A percentile compares a stretch with the other conserved stretches of the same genome.
phyloP scores from a whole-genome alignment of 352 stramenopile genomes.

The Pythium coloratum region DNA sequence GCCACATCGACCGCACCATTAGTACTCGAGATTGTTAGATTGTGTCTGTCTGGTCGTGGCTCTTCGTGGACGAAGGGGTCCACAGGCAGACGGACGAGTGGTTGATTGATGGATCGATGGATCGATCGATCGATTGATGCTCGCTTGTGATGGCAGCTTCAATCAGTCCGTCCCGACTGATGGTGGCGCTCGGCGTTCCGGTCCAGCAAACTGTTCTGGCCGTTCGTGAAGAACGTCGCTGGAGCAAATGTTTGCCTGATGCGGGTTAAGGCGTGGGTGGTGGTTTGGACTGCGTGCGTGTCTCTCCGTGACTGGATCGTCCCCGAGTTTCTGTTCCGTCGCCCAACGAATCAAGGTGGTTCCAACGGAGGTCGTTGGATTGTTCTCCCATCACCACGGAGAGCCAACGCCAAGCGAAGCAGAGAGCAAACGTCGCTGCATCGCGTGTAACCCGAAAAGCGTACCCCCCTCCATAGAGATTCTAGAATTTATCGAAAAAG shows the following conservation, averaged over 20 bases:
- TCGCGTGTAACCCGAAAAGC: constrained; percentile 18
- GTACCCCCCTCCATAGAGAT: constrained; percentile 18
- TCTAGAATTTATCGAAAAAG: constrained; percentile 17
- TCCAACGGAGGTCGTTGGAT: constrained; percentile 6
- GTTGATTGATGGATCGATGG: no score
- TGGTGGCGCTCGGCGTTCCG: not conserved
- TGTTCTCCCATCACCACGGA: constrained; percentile 16
- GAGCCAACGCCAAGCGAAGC: not conserved
- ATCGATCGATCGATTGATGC: not conserved
- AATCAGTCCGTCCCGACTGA: constrained; percentile 1
- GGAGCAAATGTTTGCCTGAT: not conserved
- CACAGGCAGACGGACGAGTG: no score
- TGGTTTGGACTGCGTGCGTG: constrained; percentile 11
- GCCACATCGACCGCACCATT: constrained; percentile 31
- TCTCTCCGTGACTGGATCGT: constrained; percentile 7
- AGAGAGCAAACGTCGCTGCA: constrained; percentile 12
- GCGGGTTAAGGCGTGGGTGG: not conserved
- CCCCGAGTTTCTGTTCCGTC: constrained; percentile 23
- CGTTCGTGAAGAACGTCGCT: not conserved
- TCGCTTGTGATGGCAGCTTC: not conserved
- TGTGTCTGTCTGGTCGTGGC: no score
- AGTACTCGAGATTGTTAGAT: not conserved
- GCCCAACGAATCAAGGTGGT: constrained; percentile 11
- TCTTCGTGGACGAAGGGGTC: not conserved
- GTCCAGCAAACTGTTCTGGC: constrained; percentile 14